Conservation (phyloP, 2,329 filamentous ascomycete species). For the Gaeumannomyces tritici region DNA sequence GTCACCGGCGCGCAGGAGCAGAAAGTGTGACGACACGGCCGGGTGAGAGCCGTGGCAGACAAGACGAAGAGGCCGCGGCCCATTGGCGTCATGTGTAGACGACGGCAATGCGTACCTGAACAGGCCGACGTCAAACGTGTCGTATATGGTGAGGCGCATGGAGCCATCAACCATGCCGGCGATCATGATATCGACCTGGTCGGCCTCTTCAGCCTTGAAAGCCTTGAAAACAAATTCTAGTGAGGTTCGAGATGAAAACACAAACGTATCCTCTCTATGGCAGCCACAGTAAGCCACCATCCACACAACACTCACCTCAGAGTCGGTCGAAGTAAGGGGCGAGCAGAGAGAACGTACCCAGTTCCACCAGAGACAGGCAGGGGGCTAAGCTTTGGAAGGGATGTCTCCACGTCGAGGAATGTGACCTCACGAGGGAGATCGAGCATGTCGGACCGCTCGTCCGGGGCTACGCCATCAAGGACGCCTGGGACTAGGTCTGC, state of each 20-base stretch:
- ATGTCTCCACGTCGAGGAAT: conserved; percentile 65
- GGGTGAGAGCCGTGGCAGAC: conserved; percentile 62
- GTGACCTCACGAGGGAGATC: conserved; percentile 66
- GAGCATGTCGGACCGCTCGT: conserved; percentile 17
- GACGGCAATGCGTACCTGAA: conserved; percentile 39
- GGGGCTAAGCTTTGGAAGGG: conserved; percentile 66
- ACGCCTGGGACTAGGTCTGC: not conserved
- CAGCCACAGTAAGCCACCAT: not conserved
- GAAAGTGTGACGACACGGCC: conserved; percentile 63
- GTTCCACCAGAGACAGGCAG: conserved; percentile 55
- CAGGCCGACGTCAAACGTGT: conserved; percentile 70
- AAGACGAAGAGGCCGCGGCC: conserved; percentile 23
- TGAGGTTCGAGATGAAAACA: conserved; percentile 61
- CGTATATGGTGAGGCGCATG: conserved; percentile 73
- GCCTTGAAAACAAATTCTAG: conserved; percentile 62
- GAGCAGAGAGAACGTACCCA: conserved; percentile 36
- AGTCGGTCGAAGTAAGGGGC: not conserved
- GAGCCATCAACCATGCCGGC: conserved; percentile 62
- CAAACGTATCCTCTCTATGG: conserved; percentile 42
- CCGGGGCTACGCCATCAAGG: not conserved
- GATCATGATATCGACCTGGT: conserved; percentile 71
- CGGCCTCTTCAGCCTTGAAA: conserved; percentile 52
- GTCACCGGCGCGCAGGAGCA: conserved; percentile 41
- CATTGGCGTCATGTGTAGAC: conserved; percentile 4
- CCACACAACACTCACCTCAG: not conserved